Base-by-base conservation (phyloP, 306 rosid species). In the Vigna radiata region DNA sequence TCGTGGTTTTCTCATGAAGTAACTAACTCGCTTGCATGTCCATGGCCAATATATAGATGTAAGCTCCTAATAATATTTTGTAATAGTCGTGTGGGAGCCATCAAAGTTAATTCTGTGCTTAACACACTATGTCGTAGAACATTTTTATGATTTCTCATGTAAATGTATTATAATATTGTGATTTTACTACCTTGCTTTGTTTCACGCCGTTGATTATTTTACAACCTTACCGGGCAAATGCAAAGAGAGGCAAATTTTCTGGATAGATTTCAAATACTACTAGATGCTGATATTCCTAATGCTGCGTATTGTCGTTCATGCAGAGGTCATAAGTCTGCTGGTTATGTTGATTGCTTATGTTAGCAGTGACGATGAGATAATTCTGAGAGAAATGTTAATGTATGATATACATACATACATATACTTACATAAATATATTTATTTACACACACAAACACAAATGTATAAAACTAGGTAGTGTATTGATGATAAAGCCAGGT, bases 21-120 rank as follows among this genome's bases (percentile, higher is more conserved):
- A 83, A 62, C 72, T 72, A 55, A 55, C 71, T 70, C 8, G 12
- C 19, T 70, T 37, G 37, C 62, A 64, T 52, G 59, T 47, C 52
- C 75, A 48, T 64, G 13, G 19, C 78, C 61, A 75, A 37, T 58
- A 70, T 71, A 33, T 77, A 58, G 18, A 64, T 64, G 58, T 58
- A 60, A n/a, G 77, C 68, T 54, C 66, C 52, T 56, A 50, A 64
- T 29, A 54, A 27, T 73, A 58, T 29, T 64, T 52, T 62, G 69
- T 58, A 58, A 44, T 23, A 27, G 19, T 56, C 53, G 14, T 50
- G 55, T 13, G 27, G 25, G 25, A 33, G 61, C 31, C 56, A 46
- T 55, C 55, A 8, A 46, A 74, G 68, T 59, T 48, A 49, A 78
- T 29, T 61, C 31, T 60, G 59, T 61, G 65, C 58, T 48, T 14